phyloP scores from a whole-genome alignment of 2,329 filamentous ascomycete genomes.

The Botrytis fabae region DNA sequence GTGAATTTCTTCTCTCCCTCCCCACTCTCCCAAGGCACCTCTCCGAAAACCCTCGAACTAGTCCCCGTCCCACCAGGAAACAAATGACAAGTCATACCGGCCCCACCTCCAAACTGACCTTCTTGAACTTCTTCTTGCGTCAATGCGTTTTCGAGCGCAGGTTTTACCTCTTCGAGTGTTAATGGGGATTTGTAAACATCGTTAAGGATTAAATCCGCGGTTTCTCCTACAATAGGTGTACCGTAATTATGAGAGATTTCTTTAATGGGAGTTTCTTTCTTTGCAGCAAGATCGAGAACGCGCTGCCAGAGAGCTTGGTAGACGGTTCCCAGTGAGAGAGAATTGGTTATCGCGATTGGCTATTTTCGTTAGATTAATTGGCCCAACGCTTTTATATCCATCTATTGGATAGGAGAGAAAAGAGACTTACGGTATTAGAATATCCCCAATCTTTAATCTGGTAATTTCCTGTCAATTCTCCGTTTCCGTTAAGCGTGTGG shows the following conservation, averaged over 20 bases:
- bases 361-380: constrained; percentile 6
- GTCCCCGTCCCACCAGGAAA: constrained; percentile 69
- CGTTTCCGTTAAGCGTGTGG: constrained; percentile 38
- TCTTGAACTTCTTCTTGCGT: constrained; percentile 54
- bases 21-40: constrained; percentile 39
- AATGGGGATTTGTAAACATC: constrained; percentile 58
- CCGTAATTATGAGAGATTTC: constrained; percentile 39
- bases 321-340: constrained; percentile 42
- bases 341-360: constrained; percentile 44
- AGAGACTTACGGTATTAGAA: constrained; percentile 33
- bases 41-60: constrained; percentile 56
- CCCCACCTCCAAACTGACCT: constrained; percentile 66
- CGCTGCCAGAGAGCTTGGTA: constrained; percentile 39
- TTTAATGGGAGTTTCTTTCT: constrained; percentile 26
- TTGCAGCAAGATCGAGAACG: constrained; percentile 26
- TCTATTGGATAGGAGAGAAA: no score
- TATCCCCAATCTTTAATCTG: constrained; percentile 40
- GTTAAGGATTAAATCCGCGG: constrained; percentile 62
- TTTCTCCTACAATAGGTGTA: constrained; percentile 60
- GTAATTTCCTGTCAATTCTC: constrained; percentile 37
- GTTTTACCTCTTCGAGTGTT: constrained; percentile 53
- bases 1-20: constrained; percentile 49
- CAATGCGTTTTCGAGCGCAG: constrained; percentile 53
- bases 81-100: constrained; percentile 65
- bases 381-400: background rate